Conservation (phyloP, 163 green algal species). For the Volvox carteri region DNA sequence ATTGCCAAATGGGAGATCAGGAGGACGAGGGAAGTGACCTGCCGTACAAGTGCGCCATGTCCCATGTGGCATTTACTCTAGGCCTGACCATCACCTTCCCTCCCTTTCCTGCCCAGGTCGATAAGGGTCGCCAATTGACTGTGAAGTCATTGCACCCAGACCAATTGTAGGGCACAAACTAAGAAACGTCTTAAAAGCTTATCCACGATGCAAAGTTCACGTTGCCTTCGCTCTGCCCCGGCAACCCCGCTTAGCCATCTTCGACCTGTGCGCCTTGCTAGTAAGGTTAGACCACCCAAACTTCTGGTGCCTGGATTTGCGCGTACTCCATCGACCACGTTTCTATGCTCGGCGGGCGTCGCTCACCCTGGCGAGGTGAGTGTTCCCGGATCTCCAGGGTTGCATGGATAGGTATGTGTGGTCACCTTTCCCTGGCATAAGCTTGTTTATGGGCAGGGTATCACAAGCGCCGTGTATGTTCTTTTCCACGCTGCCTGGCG, state of each 20-base stretch:
- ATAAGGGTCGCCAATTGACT: conserved; percentile 44
- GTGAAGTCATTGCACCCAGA: conserved; percentile 30
- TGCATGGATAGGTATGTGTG: too few species aligned
- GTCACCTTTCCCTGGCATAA: too few species aligned
- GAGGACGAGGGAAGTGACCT: neutral
- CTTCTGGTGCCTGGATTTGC: conserved; percentile 14
- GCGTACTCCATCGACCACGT: conserved; percentile 10
- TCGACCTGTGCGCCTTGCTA: neutral
- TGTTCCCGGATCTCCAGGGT: neutral
- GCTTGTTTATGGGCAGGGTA: too few species aligned
- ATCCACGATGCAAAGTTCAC: conserved; percentile 13
- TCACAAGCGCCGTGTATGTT: too few species aligned
- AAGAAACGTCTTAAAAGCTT: neutral
- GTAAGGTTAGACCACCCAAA: neutral
- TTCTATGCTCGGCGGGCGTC: conserved; percentile 43
- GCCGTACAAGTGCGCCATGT: too few species aligned
- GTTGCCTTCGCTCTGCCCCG: conserved; percentile 13
- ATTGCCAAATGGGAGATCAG: too few species aligned
- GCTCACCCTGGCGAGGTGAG: conserved; percentile 65
- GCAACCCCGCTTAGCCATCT: neutral
- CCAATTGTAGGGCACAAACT: conserved; percentile 7
- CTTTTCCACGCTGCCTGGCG: neutral
- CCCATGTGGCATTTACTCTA: neutral
- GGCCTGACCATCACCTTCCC: neutral
- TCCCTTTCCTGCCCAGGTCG: conserved; percentile 21